Conservation (phyloP, 345 rosid genomes). For the Salix exigua region DNA sequence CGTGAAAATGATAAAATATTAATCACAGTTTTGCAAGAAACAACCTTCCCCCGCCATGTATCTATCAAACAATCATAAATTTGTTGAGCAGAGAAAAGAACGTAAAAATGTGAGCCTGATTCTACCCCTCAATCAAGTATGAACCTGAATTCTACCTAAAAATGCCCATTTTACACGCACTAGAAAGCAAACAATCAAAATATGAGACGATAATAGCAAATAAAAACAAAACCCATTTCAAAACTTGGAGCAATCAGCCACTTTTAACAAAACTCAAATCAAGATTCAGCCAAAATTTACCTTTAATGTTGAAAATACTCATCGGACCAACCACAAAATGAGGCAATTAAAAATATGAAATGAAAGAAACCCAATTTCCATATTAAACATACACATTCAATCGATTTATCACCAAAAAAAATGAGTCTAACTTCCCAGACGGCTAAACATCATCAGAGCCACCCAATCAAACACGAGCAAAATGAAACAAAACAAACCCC, state of each 20-base stretch:
- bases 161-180: not conserved
- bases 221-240: constrained; percentile 16
- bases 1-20: not conserved
- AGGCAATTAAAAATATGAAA: constrained; percentile 16
- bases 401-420: constrained; percentile 18
- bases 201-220: constrained; percentile 14
- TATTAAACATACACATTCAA: not conserved
- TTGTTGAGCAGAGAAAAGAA: not conserved
- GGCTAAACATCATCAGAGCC: constrained; percentile 11
- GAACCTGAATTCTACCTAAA: not conserved
- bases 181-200: constrained; percentile 12
- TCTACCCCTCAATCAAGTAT: not conserved
- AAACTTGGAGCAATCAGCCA: constrained; percentile 11
- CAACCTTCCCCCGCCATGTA: not conserved
- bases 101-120: not conserved
- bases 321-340: constrained; percentile 15
- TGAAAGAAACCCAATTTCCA: not conserved
- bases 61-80: not conserved
- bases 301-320: constrained; percentile 2
- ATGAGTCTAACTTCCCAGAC: constrained; percentile 4
- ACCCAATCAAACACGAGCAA: constrained; percentile 17
- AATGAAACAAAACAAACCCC: constrained; percentile 5
- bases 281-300: not conserved
- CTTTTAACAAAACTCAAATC: constrained; percentile 13
- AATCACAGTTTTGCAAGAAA: constrained; percentile 6